These are phyloP conservation scores for Pseudocercospora fuligena DNA, from an alignment of 2,329 filamentous ascomycete genomes.

Conservation along the genomic window DNA sequence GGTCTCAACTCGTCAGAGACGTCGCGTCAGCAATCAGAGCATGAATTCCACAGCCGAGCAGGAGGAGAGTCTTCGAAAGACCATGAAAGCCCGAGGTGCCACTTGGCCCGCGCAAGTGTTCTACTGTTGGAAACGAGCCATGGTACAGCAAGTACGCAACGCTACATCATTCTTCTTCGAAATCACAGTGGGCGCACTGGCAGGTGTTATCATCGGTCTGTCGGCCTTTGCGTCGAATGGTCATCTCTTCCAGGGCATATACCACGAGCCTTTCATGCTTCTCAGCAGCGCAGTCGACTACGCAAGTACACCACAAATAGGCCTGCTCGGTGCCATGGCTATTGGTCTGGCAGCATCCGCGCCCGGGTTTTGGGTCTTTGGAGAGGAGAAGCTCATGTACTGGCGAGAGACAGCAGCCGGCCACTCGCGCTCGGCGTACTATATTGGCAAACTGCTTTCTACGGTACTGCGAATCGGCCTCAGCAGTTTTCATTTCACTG, in stretches of 20 bases:
- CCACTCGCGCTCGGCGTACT: constrained; percentile 62
- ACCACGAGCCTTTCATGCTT: constrained; percentile 55
- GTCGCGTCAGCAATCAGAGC: constrained; percentile 34
- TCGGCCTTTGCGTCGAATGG: constrained; percentile 57
- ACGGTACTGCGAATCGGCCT: constrained; percentile 58
- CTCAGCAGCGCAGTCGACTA: constrained; percentile 60
- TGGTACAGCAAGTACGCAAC: constrained; percentile 62
- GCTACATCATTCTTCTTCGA: constrained; percentile 60
- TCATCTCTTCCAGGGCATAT: constrained; percentile 60
- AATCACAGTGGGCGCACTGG: constrained; percentile 57
- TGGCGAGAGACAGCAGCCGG: constrained; percentile 62
- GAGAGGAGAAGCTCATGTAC: constrained; percentile 61
- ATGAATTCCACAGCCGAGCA: constrained; percentile 46
- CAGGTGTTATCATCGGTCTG: constrained; percentile 61
- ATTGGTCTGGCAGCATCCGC: constrained; percentile 61
- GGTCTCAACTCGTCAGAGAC: constrained; percentile 24
- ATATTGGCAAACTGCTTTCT: constrained; percentile 59
- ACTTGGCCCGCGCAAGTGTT: constrained; percentile 55
- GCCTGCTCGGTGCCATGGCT: constrained; percentile 59
- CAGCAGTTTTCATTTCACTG: constrained; percentile 61
- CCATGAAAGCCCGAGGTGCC: constrained; percentile 58
- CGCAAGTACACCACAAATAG: constrained; percentile 57
- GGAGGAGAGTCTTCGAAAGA: constrained; percentile 49
- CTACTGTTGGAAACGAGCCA: constrained; percentile 58
- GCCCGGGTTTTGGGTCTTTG: constrained; percentile 62